Evolutionary conservation across 2,329 filamentous ascomycete genomes (phyloP), one percentile per base, ranked within the genome.

Genomic region (Cadophora sp.): DNA sequence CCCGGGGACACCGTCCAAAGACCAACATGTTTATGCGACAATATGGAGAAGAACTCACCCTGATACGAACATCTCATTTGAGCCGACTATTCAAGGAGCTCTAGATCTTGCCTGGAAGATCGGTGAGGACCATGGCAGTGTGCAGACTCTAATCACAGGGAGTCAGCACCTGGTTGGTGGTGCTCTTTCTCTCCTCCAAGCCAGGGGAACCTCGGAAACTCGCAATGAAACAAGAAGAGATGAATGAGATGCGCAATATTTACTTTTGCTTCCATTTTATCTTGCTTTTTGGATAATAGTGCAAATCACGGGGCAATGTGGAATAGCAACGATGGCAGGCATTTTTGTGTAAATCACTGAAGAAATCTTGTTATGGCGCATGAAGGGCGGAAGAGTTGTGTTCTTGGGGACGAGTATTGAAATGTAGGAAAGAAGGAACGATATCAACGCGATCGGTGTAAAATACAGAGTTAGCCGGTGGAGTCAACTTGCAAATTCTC

Each of bases 21-120:
- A 56, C n/a, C 59, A 63, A 24, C 41, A 63, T 39, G 13, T 22
- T 6, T 66, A 66, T 55, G 24, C 33, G 20, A 55, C 58, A 36
- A 53, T 50, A 4, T 66, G 59, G 65, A 63, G 59, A 36, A 51
- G 27, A 41, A 18, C 59, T 43, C 51, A 66, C 13, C 65, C 65
- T 27, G 51, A 50, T 59, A 33, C 53, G 22, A 45, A 33, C 16
- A 55, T 63, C 33, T 30, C n/a, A n/a, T 36, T 66, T 36, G 36
- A 62, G 24, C 22, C 33, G 7, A 59, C 51, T 8, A 59, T 66
- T 33, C 43, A 45, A 36, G 50, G 53, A 16, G 65, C 65, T 24
- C 45, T 66, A 20, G 45, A 45, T 30, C 33, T 27, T 24, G 59
- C 65, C 22, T 59, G 47, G 47, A 47, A 43, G 14, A 59, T 66